A percentile compares a stretch with the other conserved stretches of the same genome.
phyloP scores from a whole-genome alignment of 1,284 basidiomycete genomes.

The Leccinum solheimii region DNA sequence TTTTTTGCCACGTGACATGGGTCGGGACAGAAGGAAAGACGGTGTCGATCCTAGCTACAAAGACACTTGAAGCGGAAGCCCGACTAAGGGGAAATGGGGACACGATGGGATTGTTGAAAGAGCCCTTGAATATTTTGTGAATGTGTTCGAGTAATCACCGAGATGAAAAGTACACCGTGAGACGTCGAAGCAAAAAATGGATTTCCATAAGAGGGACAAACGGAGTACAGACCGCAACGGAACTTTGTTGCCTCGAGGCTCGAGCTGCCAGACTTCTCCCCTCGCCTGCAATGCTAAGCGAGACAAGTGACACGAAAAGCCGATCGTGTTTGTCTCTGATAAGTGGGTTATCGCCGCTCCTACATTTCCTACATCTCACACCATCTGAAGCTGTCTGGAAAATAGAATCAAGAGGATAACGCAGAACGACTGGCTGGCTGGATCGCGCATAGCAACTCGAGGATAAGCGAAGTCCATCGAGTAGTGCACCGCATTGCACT shows the following conservation, averaged over 20 bases:
- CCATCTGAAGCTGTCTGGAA: neutral
- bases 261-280: neutral
- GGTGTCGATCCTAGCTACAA: neutral
- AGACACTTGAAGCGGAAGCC: conserved; percentile 8
- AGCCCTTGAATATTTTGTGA: conserved; percentile 3
- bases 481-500: neutral
- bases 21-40: neutral
- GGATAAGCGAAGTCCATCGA: neutral
- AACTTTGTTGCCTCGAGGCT: conserved; percentile 4
- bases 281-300: neutral
- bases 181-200: neutral
- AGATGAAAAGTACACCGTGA: neutral
- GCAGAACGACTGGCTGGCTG: neutral
- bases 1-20: too few species aligned
- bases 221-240: neutral
- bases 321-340: neutral
- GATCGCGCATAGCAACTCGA: neutral
- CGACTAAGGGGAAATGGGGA: conserved; percentile 13
- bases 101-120: conserved; percentile 13
- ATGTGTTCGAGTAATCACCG: neutral
- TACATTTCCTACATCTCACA: neutral
- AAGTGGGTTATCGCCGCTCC: neutral
- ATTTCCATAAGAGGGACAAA: neutral
- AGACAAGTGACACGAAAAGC: neutral
- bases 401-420: conserved; percentile 9